Evolutionary conservation across 192 early-diverging fungal genomes (phyloP), one percentile per base, ranked within the genome.

Genomic region (Podila epigama): DNA sequence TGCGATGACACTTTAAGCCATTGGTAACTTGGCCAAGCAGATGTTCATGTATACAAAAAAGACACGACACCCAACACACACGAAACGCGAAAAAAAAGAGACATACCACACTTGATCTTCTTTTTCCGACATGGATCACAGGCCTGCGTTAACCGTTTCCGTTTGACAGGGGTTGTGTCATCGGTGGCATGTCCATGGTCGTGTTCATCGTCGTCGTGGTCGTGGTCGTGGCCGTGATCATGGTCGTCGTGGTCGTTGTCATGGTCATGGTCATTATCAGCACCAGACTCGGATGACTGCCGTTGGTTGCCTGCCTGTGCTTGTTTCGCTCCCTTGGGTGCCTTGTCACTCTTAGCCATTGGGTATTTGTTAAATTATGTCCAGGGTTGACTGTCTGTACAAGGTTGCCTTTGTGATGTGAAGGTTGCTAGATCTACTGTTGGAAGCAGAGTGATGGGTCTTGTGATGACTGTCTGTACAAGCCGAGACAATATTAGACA

Each of bases 71-170:
- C n/a, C n/a, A n/a, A n/a, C n/a, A n/a, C n/a, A n/a, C n/a, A n/a
- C n/a, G n/a, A n/a, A n/a, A n/a, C n/a, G n/a, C n/a, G n/a, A n/a
- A n/a, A n/a, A n/a, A 58, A 25, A 8, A 2, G 22, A 33, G 20
- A 77, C 65, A 6, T 77, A 80, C 81, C 72, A 44, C 83, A 84
- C 51, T 82, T 80, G 53, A 82, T 81, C 63, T 94, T 94, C 84
- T 94, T 93, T 58, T 89, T 87, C 59, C 90, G 83, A 62, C 91
- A 93, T 5, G 84, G 81, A 52, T 91, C 90, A 58, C 91, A 93
- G 37, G 91, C 91, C 67, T 91, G 89, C 5, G 89, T 91, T 22
- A 89, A 68, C 29, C 91, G 66, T 62, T 89, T 93, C 32, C 91
- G 68, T 66, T 90, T 92, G 13, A 65, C 48, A 13, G 69, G 53